Evolutionary conservation across 495 filamentous ascomycete species (phyloP), one percentile per base, ranked within the genome.

Genomic region (Choiromyces venosus): DNA sequence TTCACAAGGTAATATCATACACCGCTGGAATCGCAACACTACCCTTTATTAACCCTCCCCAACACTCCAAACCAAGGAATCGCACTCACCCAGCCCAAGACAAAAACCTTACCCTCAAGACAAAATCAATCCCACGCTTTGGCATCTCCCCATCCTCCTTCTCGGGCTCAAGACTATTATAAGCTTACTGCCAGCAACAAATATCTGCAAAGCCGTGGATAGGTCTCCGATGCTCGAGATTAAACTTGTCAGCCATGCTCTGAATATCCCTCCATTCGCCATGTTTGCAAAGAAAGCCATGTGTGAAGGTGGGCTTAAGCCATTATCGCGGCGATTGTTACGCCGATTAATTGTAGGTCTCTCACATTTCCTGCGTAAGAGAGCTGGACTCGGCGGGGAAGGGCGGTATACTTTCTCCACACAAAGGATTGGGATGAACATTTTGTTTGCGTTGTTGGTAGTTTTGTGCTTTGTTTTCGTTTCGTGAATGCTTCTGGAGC

Each of bases 161-260:
- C 85, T 87, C 83, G 88, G 86, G 70, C 84, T 83, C 56, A 84
- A 81, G 78, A 89, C 78, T 66, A 83, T 84, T 56, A 37, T 86
- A 87, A 93, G 82, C 74, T 91, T 90, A 38, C 90, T 86, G 0
- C 91, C 91, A n/a, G 91, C 89, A 0, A 92, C 85, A 36, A 93
- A 86, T 35, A 93, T 87, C 74, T 92, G 91, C 35, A 93, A 82
- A 0, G 87, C 85, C 1, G 91, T 88, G 79, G 93, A 94, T 5
- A 93, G 83, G 0, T 86, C 84, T 1, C 92, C 91, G 21, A 93
- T 84, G 71, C 90, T 91, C 75, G 86, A 84, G 40, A 93, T 77
- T 21, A 87, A 88, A 0, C 85, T 84, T 2, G 91, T 92, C 70
- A 93, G 82, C 91, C 91, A 93, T 1, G 90, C 89, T 40, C 85